Conservation (phyloP, 768 basidiomycete genomes). For the Podaxis sp. region DNA sequence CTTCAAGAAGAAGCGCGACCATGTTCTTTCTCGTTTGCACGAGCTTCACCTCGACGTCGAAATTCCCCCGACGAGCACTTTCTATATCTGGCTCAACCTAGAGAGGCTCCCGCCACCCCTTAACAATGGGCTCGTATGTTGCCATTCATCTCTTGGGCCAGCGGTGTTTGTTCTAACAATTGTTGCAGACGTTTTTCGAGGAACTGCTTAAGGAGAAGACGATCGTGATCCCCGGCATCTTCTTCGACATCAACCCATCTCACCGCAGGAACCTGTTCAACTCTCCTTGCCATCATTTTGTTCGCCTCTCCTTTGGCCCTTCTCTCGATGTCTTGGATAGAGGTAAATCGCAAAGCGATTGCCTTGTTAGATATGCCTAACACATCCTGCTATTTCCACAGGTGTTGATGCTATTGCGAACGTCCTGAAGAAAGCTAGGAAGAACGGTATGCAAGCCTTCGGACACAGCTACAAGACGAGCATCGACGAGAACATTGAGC, state of each 20-base stretch:
- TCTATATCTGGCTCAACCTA: conserved; percentile 94
- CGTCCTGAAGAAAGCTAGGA: conserved; percentile 69
- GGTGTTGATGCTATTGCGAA: conserved; percentile 85
- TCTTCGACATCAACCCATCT: conserved; percentile 81
- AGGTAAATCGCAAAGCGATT: conserved; percentile 38
- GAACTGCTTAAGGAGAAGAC: conserved; percentile 89
- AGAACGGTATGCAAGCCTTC: conserved; percentile 55
- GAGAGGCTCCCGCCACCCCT: conserved; percentile 76
- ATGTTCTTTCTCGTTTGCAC: conserved; percentile 80
- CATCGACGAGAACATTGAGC: conserved; percentile 13
- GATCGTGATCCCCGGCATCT: conserved; percentile 89
- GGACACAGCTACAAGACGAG: conserved; percentile 56
- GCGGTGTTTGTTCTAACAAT: not conserved
- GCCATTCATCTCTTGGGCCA: not conserved
- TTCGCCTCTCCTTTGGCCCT: conserved; percentile 85
- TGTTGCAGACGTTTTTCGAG: conserved; percentile 86
- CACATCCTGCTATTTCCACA: conserved; percentile 22
- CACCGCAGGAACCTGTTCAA: conserved; percentile 88
- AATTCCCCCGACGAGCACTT: conserved; percentile 77
- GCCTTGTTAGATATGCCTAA: not conserved
- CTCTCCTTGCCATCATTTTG: conserved; percentile 88
- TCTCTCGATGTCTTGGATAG: conserved; percentile 76
- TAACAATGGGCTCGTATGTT: conserved; percentile 77
- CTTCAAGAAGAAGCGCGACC: conserved; percentile 90
- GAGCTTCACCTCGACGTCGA: conserved; percentile 75